Base-by-base conservation (phyloP, 345 rosid genomes). In the Diplotaxis tenuifolia region DNA sequence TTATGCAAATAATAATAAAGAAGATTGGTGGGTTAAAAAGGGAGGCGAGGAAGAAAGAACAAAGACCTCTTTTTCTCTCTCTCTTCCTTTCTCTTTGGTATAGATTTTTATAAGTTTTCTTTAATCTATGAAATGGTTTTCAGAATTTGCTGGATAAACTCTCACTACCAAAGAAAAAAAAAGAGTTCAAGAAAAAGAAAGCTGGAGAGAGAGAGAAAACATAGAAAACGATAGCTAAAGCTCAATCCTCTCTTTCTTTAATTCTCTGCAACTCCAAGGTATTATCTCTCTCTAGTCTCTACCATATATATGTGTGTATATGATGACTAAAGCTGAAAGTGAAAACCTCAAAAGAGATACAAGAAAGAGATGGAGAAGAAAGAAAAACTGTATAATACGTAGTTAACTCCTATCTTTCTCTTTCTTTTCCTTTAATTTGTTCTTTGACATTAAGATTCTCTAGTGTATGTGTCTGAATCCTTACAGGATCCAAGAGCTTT, bases 171-270 rank as follows among this genome's bases (percentile, higher is more conserved):
- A 4, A 63, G 25, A 71, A 66, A 58, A 54, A 40, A 65, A 78
- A 54, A 54, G 32, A 60, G 78, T 77, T 67, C 69, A 77, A 80
- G 75, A 78, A 71, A 77, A 57, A 78, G 75, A 67, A 71, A 76
- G 75, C 73, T 72, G 78, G 76, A 76, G 71, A 76, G 71, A 29
- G 32, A 29, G 70, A 76, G 76, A 68, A 70, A 22, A 67, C 47
- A 82, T 69, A 81, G 80, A 82, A 84, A 87, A 87, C 82, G 92
- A 89, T 85, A 83, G 78, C 85, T 82, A 62, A 68, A 71, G 76
- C 86, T 77, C 83, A 61, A 68, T 38, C 79, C 40, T 68, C 65
- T 69, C 58, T 69, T 62, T 69, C 75, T 79, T 71, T 82, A 57
- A 70, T 73, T 62, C 83, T 83, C 87, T 80, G 87, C 86, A 86